Evolutionary conservation across 306 rosid species (phyloP), one percentile per base, ranked within the genome.

Genomic region (Trifolium subterraneum): DNA sequence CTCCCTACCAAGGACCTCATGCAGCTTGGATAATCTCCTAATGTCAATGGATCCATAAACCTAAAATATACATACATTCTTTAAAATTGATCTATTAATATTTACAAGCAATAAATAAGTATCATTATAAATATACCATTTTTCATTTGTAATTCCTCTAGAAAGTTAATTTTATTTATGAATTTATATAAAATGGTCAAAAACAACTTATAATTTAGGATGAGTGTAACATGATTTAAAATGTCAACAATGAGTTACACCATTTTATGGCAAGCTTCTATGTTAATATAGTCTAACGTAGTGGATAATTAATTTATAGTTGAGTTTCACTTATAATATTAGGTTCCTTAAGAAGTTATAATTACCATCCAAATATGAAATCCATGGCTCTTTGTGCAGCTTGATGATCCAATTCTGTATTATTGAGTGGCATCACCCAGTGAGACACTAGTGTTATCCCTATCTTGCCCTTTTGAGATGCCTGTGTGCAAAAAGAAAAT

Each of bases 341-440:
- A 31, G 7, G 0, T 23, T 61, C 20, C 15, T 25, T 14, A 60
- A 44, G 33, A 15, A 77, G 18, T 59, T 64, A n/a, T n/a, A 64
- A 64, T 64, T 68, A 77, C 81, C 75, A 77, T 60, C 81, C 81
- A 45, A 59, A 60, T 79, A 78, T 64, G 67, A 89, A 86, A 79
- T 89, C 91, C 42, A 86, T 76, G 22, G 81, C 80, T 44, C 80
- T 78, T 5, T 14, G 47, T 13, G 88, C 78, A 56, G 93, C 89
- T 5, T 42, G 19, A 3, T 36, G 50, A 8, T 89, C 44, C 47
- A 33, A 42, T 52, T 54, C 38, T 14, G 72, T 31, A 12, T 83
- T 29, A 3, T 84, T 64, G 39, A 62, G 7, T 4, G 93, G 89
- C 58, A 80, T 79, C 47, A 77, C n/a, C 90, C 93, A 89, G 14